Base-by-base conservation (phyloP, 768 basidiomycete genomes). In the Xerocomellus intermedius region DNA sequence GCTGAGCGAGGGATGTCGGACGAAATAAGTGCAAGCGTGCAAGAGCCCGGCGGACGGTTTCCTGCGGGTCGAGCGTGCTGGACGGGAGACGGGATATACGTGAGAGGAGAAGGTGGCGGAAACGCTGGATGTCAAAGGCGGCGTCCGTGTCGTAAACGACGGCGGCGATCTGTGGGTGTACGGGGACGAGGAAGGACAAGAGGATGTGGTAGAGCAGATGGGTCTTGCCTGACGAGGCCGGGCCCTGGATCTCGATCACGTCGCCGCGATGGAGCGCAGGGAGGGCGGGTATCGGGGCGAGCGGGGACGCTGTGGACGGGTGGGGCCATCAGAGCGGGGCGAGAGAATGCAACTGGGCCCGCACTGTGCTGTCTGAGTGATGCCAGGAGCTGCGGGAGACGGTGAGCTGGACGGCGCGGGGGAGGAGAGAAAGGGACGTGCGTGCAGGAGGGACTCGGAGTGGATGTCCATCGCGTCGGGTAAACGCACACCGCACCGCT, bases 221-320 rank as follows among this genome's bases (percentile, higher is more conserved):
- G 2, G 88, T 86, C 72, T 94, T 94, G 28, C 89, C 91, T 7
- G 86, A 83, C 26, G 77, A 79, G 5, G 90, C 75, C 2, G 84
- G 80, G 2, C 91, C 91, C 69, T 91, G 86, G 21, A 94, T 76
- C 69, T 90, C 86, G 58, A 93, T 72, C 38, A 89, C 77, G 66
- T 91, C 85, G 35, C 86, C 86, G 43, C 76, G 73, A 42, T 69
- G 58, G 33, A 83, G 63, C 26, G 76, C 67, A 22, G 65, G 56
- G 22, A 69, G 52, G 43, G 42, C 56, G 42, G 55, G 52, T 43
- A 62, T 59, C 57, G 48, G 48, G 4, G 55, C 9, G 24, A 56
- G 62, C 48, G 55, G 61, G 57, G 55, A 72, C 57, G 55, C 77
- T 41, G 77, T 63, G 14, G 61, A 60, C 17, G 77, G 28, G 74